Evolutionary conservation across 2,329 filamentous ascomycete genomes (phyloP).

Genomic region (Coniochaeta pulveracea): DNA sequence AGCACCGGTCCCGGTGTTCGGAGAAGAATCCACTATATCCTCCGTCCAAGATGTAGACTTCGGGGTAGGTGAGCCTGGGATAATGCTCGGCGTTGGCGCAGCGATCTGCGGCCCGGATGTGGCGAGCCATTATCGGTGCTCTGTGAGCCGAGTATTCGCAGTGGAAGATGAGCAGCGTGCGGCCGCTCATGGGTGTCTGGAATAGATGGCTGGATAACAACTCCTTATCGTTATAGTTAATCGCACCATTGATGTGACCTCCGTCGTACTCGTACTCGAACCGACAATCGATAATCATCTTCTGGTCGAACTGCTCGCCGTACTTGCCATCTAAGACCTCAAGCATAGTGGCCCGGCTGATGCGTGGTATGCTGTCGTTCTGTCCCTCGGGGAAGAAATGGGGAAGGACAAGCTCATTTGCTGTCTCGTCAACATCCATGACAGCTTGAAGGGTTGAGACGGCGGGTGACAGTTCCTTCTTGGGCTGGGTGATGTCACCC

Average conservation of each 20-base stretch:
- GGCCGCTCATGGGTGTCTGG: slow-evolving; percentile 49
- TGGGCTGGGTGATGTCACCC: slow-evolving; percentile 74
- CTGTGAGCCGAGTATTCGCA: slow-evolving; percentile 98
- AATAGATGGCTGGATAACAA: slow-evolving; percentile 72
- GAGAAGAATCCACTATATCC: slow-evolving; percentile 92
- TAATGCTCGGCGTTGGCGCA: slow-evolving; percentile 77
- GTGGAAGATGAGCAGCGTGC: slow-evolving; percentile 82
- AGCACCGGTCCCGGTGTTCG: slow-evolving; percentile 69
- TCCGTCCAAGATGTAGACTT: slow-evolving; percentile 93
- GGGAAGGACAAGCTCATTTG: slow-evolving; percentile 59
- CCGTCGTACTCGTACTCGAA: slow-evolving; percentile 99
- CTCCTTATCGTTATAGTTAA: slow-evolving; percentile 98
- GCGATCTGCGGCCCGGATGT: slow-evolving; percentile 82
- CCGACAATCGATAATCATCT: slow-evolving; percentile 87
- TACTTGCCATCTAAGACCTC: slow-evolving; percentile 83
- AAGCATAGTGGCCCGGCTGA: slow-evolving; percentile 69
- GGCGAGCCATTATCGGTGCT: slow-evolving; percentile 91
- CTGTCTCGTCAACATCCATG: slow-evolving; percentile 71
- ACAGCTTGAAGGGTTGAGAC: slow-evolving; percentile 57
- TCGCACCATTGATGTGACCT: slow-evolving; percentile 83
- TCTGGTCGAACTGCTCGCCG: slow-evolving; percentile 63
- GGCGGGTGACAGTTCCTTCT: slow-evolving; percentile 45
- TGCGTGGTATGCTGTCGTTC: slow-evolving; percentile 78
- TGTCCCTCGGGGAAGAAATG: slow-evolving; percentile 74
- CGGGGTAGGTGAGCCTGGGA: slow-evolving; percentile 83